Base-by-base conservation (phyloP, 495 filamentous ascomycete genomes). In the Penicillium canescens region DNA sequence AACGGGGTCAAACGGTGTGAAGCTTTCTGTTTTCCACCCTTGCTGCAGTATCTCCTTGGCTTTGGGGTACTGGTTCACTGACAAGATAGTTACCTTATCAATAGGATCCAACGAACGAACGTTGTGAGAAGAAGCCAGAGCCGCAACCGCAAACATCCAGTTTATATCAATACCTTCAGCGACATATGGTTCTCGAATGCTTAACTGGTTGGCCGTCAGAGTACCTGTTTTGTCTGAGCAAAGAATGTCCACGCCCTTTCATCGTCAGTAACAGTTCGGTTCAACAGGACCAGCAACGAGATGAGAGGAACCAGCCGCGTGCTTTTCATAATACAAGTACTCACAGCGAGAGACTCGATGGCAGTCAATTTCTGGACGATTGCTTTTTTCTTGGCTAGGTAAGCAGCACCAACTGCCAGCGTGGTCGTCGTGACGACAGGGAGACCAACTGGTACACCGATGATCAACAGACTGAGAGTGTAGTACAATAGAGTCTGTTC, bases 301-400 rank as follows among this genome's bases (percentile, higher is more conserved):
- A 24, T 24, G 23, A 24, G 23, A 24, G 23, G 6, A 24, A 4
- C 3, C 4, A 24, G 1, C 23, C 23, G 23, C 23, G 23, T 82
- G 39, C 5, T 24, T 23, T n/a, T 13, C 11, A 31, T 35, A 14
- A 23, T 8, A 26, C 18, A 21, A 18, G n/a, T 24, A 71, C 76
- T 36, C 72, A 81, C 82, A 64, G 92, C 92, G 48, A 96, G 78
- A 23, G 92, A 96, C 76, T 96, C 92, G 55, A 40, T 51, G 48
- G 92, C 92, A 40, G 89, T 92, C 46, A 96, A 83, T 78, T 96
- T 96, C 78, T 96, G 92, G 62, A 96, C 92, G 63, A 96, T 96
- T 31, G 92, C 92, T 76, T 95, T 90, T 78, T 95, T 94, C 76
- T 90, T 92, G 53, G 92, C 92, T 54, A 96, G 81, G 70, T 96